Conservation (phyloP, 768 basidiomycete genomes). For the Mycena galopus region DNA sequence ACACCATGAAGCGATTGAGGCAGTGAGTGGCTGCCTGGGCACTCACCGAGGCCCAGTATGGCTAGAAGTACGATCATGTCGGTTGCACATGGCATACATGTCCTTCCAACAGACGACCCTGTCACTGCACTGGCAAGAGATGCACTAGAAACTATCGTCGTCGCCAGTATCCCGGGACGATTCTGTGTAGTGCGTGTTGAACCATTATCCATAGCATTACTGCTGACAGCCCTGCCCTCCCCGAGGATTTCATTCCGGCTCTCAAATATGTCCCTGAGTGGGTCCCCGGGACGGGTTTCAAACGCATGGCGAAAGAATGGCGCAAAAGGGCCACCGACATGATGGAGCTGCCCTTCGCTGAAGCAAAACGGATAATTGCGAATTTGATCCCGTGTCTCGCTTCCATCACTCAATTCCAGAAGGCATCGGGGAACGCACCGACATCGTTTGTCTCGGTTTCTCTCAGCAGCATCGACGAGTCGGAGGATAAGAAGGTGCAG, state of each 20-base stretch:
- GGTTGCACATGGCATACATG: constrained; percentile 45
- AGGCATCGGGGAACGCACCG: background rate
- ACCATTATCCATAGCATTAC: background rate
- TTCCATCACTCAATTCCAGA: background rate
- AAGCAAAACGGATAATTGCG: constrained; percentile 30
- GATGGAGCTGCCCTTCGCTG: constrained; percentile 31
- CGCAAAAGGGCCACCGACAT: constrained; percentile 3
- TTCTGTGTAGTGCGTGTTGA: constrained; percentile 31
- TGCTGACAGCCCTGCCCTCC: background rate
- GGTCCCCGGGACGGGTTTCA: constrained; percentile 51
- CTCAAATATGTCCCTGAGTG: constrained; percentile 46
- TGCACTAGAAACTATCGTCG: constrained; percentile 31
- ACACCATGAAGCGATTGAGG: constrained; percentile 34
- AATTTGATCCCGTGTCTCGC: background rate
- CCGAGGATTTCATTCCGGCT: constrained; percentile 38
- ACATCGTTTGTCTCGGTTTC: background rate
- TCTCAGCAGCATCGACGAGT: background rate
- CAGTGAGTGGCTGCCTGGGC: no score
- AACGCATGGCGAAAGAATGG: constrained; percentile 46
- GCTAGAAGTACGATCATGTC: constrained; percentile 35
- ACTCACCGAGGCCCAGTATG: no score
- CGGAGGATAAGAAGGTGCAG: background rate
- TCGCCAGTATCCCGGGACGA: constrained; percentile 33
- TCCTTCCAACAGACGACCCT: constrained; percentile 41
- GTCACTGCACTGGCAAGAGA: constrained; percentile 36